These are phyloP conservation scores for Phlebiopsis flavidoalba DNA, from an alignment of 768 basidiomycete species.

Conservation along the genomic window DNA sequence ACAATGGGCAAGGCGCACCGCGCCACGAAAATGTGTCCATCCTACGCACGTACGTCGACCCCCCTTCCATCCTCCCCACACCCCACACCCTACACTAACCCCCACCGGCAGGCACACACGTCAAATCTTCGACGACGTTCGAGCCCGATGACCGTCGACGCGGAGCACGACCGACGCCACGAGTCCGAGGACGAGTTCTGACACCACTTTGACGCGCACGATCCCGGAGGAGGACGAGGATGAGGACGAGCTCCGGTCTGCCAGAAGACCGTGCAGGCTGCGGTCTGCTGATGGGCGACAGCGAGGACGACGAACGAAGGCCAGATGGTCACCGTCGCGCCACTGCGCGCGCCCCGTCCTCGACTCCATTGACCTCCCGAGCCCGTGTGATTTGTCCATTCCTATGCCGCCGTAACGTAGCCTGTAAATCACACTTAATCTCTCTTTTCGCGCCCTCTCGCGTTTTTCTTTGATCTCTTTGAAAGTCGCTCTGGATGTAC, in stretches of 20 bases:
- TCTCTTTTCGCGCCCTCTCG: neutral
- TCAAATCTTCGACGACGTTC: conserved; percentile 70
- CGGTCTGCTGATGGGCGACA: neutral
- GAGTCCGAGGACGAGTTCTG: conserved; percentile 56
- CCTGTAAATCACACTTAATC: too few species aligned
- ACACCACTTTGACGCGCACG: conserved; percentile 52
- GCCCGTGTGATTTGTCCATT: conserved; percentile 2
- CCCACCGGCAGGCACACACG: conserved; percentile 28
- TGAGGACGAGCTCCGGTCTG: conserved; percentile 17
- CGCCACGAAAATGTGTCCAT: conserved; percentile 70
- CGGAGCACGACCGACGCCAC: conserved; percentile 17
- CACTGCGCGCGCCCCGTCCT: conserved; percentile 1
- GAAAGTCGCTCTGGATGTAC: neutral
- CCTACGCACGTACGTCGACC: conserved; percentile 61
- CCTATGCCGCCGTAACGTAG: conserved; percentile 2
- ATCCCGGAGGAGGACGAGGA: conserved; percentile 69
- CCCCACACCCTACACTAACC: conserved; percentile 30
- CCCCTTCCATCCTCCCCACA: neutral
- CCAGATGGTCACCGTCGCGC: neutral
- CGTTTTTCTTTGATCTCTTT: neutral
- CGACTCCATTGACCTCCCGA: conserved; percentile 5
- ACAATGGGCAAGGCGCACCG: conserved; percentile 77
- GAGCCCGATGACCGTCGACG: conserved; percentile 39
- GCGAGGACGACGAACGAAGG: conserved; percentile 8
- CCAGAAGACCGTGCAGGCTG: neutral